phyloP scores from a whole-genome alignment of 371 early-diverging fungal genomes.

The Umbelopsis sp. region DNA sequence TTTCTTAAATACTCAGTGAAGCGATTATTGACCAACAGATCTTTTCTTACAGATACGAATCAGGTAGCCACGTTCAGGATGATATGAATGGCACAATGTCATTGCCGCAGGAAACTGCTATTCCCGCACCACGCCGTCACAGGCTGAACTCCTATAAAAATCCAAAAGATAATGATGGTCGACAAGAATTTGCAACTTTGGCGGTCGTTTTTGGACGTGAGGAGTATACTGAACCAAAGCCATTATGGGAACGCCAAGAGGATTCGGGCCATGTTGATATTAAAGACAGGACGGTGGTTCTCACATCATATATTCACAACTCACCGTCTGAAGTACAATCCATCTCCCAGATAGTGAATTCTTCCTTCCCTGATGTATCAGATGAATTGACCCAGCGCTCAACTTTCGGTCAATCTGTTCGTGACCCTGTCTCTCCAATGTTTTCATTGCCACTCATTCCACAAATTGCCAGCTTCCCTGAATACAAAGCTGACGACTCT shows the following conservation, averaged over 20 bases:
- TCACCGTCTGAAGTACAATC: constrained; percentile 13
- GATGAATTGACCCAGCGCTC: neutral
- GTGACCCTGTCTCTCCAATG: neutral
- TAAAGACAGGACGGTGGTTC: constrained; percentile 16
- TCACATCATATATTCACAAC: neutral
- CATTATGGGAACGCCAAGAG: constrained; percentile 44
- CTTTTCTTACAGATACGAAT: neutral
- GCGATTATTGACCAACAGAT: neutral
- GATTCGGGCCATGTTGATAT: constrained; percentile 25
- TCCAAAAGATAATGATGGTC: constrained; percentile 46
- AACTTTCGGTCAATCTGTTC: neutral
- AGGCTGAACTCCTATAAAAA: constrained; percentile 45
- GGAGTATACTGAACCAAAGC: constrained; percentile 51
- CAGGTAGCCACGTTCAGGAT: neutral
- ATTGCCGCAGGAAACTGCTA: constrained; percentile 31
- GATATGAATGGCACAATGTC: neutral
- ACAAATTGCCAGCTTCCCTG: constrained; percentile 14
- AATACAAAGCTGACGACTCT: constrained; percentile 2
- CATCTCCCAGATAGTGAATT: constrained; percentile 3
- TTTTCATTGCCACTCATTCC: constrained; percentile 10
- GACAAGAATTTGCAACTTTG: constrained; percentile 48
- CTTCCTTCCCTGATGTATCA: constrained; percentile 8
- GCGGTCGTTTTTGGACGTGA: constrained; percentile 53
- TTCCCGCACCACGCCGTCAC: constrained; percentile 36
- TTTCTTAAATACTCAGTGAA: too few relatives aligned